Evolutionary conservation across 352 stramenopile species (phyloP).

Genomic region (Globisporangium echinulatum): DNA sequence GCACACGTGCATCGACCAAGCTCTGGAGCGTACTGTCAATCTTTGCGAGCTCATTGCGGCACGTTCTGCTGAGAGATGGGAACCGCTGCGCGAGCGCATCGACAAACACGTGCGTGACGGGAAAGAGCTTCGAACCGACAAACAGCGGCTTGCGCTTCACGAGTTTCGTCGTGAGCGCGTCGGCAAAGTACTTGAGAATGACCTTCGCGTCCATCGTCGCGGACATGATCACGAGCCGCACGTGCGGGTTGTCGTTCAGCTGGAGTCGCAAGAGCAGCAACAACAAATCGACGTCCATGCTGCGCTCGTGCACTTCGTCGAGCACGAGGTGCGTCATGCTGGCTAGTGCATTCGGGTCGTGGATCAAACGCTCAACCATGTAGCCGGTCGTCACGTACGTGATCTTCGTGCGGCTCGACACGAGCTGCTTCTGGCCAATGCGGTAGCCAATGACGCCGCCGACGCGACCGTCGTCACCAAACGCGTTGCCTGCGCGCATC

Average conservation of each 20-base stretch:
- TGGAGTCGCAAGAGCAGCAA: conserved; percentile 87
- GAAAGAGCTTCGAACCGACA: conserved; percentile 75
- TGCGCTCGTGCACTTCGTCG: conserved; percentile 94
- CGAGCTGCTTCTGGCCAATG: conserved; percentile 88
- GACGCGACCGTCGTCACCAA: conserved; percentile 51
- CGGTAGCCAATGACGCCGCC: conserved; percentile 73
- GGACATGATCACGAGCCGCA: conserved; percentile 95
- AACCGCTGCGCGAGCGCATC: conserved; percentile 41
- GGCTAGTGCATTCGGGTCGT: conserved; percentile 84
- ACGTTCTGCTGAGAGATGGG: conserved; percentile 25
- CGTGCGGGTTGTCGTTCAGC: conserved; percentile 46
- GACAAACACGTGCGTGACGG: conserved; percentile 59
- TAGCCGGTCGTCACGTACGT: conserved; percentile 97
- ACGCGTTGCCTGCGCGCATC: conserved; percentile 84
- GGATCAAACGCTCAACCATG: conserved; percentile 92
- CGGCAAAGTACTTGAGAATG: conserved; percentile 84
- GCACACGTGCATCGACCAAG: conserved; percentile 16
- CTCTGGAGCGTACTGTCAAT: conserved; percentile 35
- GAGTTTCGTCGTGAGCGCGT: conserved; percentile 43
- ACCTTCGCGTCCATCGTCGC: conserved; percentile 94
- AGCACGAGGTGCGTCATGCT: conserved; percentile 94
- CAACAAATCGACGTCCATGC: conserved; percentile 95
- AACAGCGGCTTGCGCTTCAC: conserved; percentile 60
- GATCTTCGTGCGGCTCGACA: conserved; percentile 88
- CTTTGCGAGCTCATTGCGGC: conserved; percentile 36